Percentiles rank a stretch among this genome's conserved stretches.
Conservation (phyloP, 2,329 filamentous ascomycete genomes). For the Periconia sp. region DNA sequence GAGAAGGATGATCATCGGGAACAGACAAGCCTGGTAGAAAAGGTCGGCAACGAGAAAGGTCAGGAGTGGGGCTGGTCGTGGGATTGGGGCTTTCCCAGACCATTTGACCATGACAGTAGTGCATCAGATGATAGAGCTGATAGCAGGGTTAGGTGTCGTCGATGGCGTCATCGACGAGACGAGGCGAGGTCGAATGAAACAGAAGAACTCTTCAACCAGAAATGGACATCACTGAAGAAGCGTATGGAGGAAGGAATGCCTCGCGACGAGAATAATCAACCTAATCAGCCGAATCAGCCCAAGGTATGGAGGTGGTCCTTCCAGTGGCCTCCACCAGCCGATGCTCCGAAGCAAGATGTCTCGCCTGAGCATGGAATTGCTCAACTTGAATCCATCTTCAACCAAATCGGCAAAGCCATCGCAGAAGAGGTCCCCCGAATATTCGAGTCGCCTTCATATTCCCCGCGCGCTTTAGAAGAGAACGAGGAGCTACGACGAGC, state of each 20-base stretch:
- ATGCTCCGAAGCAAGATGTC: constrained; percentile 7
- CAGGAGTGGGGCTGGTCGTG: constrained; percentile 44
- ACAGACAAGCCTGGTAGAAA: constrained; percentile 31
- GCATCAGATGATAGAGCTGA: background rate
- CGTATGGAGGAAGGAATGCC: constrained; percentile 10
- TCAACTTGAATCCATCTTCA: constrained; percentile 24
- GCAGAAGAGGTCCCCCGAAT: constrained; percentile 3
- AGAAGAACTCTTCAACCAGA: constrained; percentile 3
- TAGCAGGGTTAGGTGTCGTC: constrained; percentile 1
- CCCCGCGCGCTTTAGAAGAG: constrained; percentile 60
- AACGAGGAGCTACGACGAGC: constrained; percentile 45
- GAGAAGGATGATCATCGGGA: constrained; percentile 2
- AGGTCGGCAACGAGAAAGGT: constrained; percentile 36
- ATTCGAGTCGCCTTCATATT: constrained; percentile 49
- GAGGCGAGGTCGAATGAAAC: background rate
- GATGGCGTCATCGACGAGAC: constrained; percentile 8
- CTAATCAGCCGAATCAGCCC: too few species aligned
- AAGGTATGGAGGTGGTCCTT: constrained; percentile 21
- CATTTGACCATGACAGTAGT: constrained; percentile 25
- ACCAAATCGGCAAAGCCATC: constrained; percentile 17
- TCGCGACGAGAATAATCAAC: background rate
- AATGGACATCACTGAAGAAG: constrained; percentile 10
- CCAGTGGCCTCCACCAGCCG: constrained; percentile 25
- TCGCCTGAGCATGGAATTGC: constrained; percentile 1
- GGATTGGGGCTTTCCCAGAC: constrained; percentile 40